phyloP scores from a whole-genome alignment of 805 yeast genomes.

The Brettanomyces custersianus region DNA sequence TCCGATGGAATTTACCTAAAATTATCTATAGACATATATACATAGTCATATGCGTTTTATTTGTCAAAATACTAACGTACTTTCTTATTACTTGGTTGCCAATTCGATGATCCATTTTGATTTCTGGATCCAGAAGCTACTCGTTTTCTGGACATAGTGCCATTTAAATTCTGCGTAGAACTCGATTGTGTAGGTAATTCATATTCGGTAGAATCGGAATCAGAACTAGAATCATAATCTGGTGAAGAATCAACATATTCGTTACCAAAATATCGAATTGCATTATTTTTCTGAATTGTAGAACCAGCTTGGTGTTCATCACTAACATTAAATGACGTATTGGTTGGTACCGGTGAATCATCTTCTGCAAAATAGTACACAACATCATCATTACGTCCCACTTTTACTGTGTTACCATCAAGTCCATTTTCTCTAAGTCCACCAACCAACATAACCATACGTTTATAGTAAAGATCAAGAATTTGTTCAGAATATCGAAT shows the following conservation, averaged over 20 bases:
- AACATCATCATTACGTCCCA: slow-evolving; percentile 24
- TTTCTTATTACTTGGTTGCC: too few species aligned
- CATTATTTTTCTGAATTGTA: background rate
- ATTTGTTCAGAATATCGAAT: slow-evolving; percentile 29
- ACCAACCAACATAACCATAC: slow-evolving; percentile 44
- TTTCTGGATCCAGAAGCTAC: background rate
- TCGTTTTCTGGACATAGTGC: background rate
- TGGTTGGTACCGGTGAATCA: background rate
- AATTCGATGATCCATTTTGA: background rate
- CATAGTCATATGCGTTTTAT: too few species aligned
- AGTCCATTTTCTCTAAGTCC: slow-evolving; percentile 8
- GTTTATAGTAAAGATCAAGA: slow-evolving; percentile 37
- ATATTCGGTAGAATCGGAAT: slow-evolving; percentile 1
- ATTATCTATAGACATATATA: too few species aligned
- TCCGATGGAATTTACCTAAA: too few species aligned
- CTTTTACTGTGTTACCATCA: slow-evolving; percentile 9
- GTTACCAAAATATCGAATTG: slow-evolving; percentile 2
- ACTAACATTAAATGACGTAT: slow-evolving; percentile 3
- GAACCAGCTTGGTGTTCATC: background rate
- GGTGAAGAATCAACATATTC: slow-evolving; percentile 4
- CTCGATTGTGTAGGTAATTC: background rate
- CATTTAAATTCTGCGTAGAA: too few species aligned
- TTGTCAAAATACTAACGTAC: too few species aligned
- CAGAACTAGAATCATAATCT: slow-evolving; percentile 4
- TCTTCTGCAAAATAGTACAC: slow-evolving; percentile 9